Evolutionary conservation across 2,329 filamentous ascomycete species (phyloP), one percentile per base, ranked within the genome.

Genomic region (Plenodomus tracheiphilus): DNA sequence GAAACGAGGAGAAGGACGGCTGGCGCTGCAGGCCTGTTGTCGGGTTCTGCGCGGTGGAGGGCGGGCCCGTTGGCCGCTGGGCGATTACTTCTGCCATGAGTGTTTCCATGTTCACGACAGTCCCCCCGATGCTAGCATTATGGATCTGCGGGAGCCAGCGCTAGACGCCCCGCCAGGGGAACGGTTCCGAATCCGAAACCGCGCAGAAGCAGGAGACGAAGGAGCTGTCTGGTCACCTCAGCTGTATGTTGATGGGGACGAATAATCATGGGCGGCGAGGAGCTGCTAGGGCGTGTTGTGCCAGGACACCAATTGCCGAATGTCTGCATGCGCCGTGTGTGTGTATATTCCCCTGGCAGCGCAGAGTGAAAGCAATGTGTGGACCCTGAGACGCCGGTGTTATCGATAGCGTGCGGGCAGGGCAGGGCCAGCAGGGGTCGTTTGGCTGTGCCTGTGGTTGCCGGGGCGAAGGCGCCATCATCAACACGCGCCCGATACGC

Each of bases 1-100:
- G 68, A 43, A 75, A 74, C 41, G 72, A 75, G 45, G 74, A 75
- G 57, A 74, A 73, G 49, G 74, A 76, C 43, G 72, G 66, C 52
- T 75, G 72, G 42, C 73, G 73, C 59, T 71, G 70, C 36, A 72
- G 60, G 28, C 35, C 18, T 13, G 49, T 41, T 11, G 28, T 32
- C 28, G 7, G 28, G 21, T 20, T 45, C 8, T 56, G 49, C 46
- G 54, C 60, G n/a, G 58, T 50, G 36, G 64, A 30, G 19, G 21
- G 20, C 25, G 54, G 41, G 20, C 45, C 53, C 28, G 51, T 59
- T 21, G 59, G 54, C 34, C 71, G 62, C 44, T 62, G 65, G 16
- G 63, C 56, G 21, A 61, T 57, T 36, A 66, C 62, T 52, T 68
- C 64, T n/a, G 64, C 63, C 67, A 69, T 71, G 55, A 51, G 55